Evolutionary conservation across 805 yeast species (phyloP).

Genomic region (Candida khao-thaluensis): DNA sequence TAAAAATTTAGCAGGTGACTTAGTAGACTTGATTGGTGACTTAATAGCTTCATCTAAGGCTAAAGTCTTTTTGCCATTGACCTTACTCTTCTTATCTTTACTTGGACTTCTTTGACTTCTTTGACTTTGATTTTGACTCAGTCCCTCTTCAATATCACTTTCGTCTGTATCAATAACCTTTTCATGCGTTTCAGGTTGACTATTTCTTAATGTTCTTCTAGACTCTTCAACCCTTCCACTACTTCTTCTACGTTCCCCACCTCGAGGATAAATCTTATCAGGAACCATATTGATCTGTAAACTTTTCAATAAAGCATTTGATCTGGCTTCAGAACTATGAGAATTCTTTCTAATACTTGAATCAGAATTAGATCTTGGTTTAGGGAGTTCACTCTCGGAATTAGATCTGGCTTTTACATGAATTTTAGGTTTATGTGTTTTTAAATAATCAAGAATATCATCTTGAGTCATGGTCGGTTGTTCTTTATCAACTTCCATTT

Average conservation of each 20-base stretch:
- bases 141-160: too few species aligned
- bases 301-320: conserved; percentile 8
- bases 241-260: conserved; percentile 4
- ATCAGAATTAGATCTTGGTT: not conserved
- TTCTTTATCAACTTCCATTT: not conserved
- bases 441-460: conserved; percentile 5
- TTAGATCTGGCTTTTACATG: not conserved
- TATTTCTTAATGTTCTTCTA: not conserved
- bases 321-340: not conserved
- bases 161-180: not conserved
- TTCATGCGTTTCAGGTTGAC: conserved; percentile 2
- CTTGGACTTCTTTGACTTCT: too few species aligned
- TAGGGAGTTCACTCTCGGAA: conserved; percentile 1
- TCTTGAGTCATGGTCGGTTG: conserved; percentile 5
- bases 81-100: too few species aligned
- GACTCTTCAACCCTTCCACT: not conserved
- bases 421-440: conserved; percentile 4
- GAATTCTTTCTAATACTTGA: not conserved
- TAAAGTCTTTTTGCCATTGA: not conserved
- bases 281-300: conserved; percentile 14
- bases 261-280: conserved; percentile 11
- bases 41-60: not conserved
- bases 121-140: too few species aligned
- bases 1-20: not conserved
- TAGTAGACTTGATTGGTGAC: not conserved